A percentile compares a stretch with the other conserved stretches of the same genome.
phyloP scores from a whole-genome alignment of 2,329 filamentous ascomycete species.

The Endocalyx cinctus region DNA sequence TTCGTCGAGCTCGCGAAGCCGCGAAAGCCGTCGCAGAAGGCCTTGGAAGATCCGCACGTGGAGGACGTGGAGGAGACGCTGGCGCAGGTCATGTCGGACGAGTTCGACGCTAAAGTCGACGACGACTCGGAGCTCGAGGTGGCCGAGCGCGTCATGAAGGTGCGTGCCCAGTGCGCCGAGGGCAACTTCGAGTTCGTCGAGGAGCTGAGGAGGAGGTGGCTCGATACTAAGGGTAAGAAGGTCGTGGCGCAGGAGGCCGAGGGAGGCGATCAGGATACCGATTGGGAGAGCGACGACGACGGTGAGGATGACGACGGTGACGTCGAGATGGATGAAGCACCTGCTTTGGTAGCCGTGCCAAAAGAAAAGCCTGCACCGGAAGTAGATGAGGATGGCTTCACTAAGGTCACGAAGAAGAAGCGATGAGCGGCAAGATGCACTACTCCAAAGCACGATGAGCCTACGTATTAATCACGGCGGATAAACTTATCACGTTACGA shows the following conservation, averaged over 20 bases:
- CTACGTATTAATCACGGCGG: neutral
- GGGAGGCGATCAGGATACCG: conserved; percentile 31
- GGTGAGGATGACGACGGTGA: conserved; percentile 56
- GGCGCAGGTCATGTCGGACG: conserved; percentile 87
- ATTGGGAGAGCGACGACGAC: conserved; percentile 54
- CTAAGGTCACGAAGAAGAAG: conserved; percentile 67
- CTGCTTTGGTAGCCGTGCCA: conserved; percentile 49
- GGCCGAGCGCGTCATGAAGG: conserved; percentile 65
- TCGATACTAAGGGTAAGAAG: conserved; percentile 56
- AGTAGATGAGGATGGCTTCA: conserved; percentile 79
- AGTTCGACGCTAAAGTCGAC: conserved; percentile 90
- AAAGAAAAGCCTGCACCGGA: conserved; percentile 65
- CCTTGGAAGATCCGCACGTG: conserved; percentile 55
- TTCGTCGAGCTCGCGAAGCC: conserved; percentile 44
- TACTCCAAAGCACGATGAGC: conserved; percentile 4
- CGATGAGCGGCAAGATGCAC: conserved; percentile 24
- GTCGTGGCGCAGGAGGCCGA: conserved; percentile 34
- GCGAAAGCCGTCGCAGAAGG: conserved; percentile 9
- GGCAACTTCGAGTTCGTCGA: conserved; percentile 64
- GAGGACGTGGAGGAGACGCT: conserved; percentile 81
- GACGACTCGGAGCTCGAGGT: conserved; percentile 78
- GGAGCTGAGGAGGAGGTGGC: conserved; percentile 58
- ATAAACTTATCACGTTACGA: too few relatives aligned
- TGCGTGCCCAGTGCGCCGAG: conserved; percentile 59
- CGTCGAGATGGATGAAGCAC: conserved; percentile 67